Evolutionary conservation across 768 basidiomycete genomes (phyloP), one percentile per base, ranked within the genome.

Genomic region (Boletus pseudopeckii): DNA sequence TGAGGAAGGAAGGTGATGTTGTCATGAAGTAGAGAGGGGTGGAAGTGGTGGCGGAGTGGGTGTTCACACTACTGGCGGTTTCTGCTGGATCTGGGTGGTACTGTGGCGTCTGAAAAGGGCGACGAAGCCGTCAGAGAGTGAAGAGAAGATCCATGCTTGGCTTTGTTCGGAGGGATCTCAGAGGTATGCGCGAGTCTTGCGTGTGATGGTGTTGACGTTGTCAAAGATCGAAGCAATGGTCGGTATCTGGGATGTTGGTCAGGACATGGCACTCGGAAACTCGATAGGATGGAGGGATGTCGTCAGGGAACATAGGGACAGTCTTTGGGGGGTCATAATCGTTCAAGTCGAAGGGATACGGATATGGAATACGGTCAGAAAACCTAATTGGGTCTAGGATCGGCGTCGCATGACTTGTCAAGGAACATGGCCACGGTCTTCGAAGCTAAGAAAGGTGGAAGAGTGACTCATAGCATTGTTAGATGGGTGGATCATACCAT

Each of bases 141-240:
- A 22, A 36, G 39, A 18, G 24, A 22, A 22, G 24, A 4, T 24
- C 24, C 3, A 24, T n/a, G n/a, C n/a, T n/a, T n/a, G n/a, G n/a
- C n/a, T n/a, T n/a, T n/a, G n/a, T n/a, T n/a, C n/a, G n/a, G n/a
- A n/a, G n/a, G n/a, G n/a, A n/a, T n/a, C n/a, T 43, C 30, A n/a
- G 36, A 53, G 48, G 53, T 47, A 48, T 41, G n/a, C 7, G 15
- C 24, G 34, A 52, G 7, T 32, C 50, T 47, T 39, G 59, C 3
- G n/a, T 18, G 22, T 44, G 59, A 46, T 17, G 22, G 17, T 18
- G 20, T 51, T 6, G 17, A 55, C 3, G 20, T 38, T 37, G 51
- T 15, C 8, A 15, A 28, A 33, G 13, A 39, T 52, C 32, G 32
- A 41, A 26, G 42, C 28, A 32, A 24, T 2, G 28, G 15, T 38